Evolutionary conservation across 768 basidiomycete species (phyloP).

Genomic region (Naematelia aurantialba): DNA sequence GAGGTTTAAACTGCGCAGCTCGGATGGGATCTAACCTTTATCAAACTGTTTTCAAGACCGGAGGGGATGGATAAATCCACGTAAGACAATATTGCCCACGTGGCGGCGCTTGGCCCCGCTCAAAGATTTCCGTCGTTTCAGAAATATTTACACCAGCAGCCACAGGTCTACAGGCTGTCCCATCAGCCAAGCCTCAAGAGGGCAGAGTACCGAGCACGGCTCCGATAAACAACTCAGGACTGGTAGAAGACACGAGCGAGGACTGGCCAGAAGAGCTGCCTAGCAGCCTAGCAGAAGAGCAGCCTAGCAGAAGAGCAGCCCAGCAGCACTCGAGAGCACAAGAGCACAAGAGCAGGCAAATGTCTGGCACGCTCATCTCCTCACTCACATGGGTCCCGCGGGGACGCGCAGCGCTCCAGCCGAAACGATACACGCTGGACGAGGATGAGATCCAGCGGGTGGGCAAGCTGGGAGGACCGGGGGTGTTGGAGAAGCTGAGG

Average conservation of each 20-base stretch:
- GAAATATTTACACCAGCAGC: not conserved
- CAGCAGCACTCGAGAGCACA: not conserved
- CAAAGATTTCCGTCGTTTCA: not conserved
- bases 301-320: not conserved
- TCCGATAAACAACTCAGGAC: too few species aligned
- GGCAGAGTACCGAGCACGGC: too few species aligned
- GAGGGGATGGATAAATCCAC: too few species aligned
- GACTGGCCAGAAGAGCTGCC: too few species aligned
- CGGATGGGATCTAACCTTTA: too few species aligned
- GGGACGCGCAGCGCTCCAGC: conserved; percentile 70
- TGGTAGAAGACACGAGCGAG: too few species aligned
- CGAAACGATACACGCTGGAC: conserved; percentile 82
- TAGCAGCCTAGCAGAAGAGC: too few species aligned
- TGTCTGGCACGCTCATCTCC: conserved; percentile 50
- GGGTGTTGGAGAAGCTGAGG: conserved; percentile 74
- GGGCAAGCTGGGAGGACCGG: conserved; percentile 85
- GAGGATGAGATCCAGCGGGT: conserved; percentile 86
- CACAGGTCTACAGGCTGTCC: not conserved
- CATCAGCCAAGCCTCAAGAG: too few species aligned
- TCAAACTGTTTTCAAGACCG: too few species aligned
- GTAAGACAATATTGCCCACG: not conserved
- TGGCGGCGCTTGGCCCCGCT: not conserved
- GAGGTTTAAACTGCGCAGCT: too few species aligned
- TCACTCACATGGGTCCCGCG: conserved; percentile 64
- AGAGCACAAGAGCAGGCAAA: conserved; percentile 4